Evolutionary conservation across 2,329 filamentous ascomycete species (phyloP).

Genomic region (Epichloe sylvatica): DNA sequence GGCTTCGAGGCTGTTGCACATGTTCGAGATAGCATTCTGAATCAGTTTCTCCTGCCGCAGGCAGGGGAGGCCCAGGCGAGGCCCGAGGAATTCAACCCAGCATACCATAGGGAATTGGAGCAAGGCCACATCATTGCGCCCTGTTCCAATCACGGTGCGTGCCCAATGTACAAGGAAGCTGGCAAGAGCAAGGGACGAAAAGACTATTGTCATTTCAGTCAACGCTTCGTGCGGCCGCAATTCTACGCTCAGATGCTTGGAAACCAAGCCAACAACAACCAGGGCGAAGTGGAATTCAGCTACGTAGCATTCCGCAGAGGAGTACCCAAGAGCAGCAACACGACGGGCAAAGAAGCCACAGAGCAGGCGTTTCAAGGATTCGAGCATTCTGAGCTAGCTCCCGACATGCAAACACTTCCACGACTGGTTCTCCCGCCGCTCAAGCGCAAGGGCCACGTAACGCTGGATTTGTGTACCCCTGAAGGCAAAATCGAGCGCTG

Average conservation of each 20-base stretch:
- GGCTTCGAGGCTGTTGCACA: slow-evolving; percentile 88
- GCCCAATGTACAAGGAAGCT: slow-evolving; percentile 71
- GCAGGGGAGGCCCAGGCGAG: slow-evolving; percentile 21
- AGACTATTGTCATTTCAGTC: slow-evolving; percentile 82
- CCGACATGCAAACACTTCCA: slow-evolving; percentile 57
- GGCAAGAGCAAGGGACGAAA: slow-evolving; percentile 62
- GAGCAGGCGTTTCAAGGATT: slow-evolving; percentile 60
- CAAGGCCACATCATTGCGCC: slow-evolving; percentile 53
- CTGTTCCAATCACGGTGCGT: slow-evolving; percentile 79
- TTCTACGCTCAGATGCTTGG: slow-evolving; percentile 69
- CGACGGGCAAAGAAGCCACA: slow-evolving; percentile 42
- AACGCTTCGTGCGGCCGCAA: slow-evolving; percentile 71
- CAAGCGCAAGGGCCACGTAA: slow-evolving; percentile 79
- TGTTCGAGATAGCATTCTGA: slow-evolving; percentile 64
- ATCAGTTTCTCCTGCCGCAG: slow-evolving; percentile 51
- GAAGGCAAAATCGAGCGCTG: slow-evolving; percentile 78
- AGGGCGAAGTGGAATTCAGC: slow-evolving; percentile 83
- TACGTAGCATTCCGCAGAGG: slow-evolving; percentile 80
- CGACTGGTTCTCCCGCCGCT: slow-evolving; percentile 66
- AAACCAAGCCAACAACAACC: slow-evolving; percentile 61
- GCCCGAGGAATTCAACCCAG: slow-evolving; percentile 26
- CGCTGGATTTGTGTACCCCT: slow-evolving; percentile 81
- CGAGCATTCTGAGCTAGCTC: slow-evolving; percentile 32
- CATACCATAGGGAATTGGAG: slow-evolving; percentile 33
- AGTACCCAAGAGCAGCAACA: slow-evolving; percentile 20